Percentiles rank a stretch among this genome's conserved stretches.
Conservation (phyloP, 2,329 filamentous ascomycete genomes). For the Trichoderma gracile region DNA sequence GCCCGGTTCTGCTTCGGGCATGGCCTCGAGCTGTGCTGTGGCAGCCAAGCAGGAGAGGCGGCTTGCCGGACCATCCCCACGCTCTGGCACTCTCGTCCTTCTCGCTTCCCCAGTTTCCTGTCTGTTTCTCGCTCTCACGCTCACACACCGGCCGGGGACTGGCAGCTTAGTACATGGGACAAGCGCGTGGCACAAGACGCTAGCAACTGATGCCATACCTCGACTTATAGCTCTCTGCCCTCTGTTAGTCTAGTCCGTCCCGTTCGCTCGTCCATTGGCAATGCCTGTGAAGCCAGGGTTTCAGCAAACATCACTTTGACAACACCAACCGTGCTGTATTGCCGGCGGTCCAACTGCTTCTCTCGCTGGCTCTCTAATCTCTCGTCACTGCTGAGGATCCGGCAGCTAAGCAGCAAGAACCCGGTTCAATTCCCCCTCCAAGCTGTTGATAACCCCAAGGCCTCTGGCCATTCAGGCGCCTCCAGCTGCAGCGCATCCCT, state of each 20-base stretch:
- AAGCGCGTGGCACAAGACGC: background rate
- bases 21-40: background rate
- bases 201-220: background rate
- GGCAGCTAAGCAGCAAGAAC: slow-evolving; percentile 2
- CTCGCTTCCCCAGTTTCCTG: background rate
- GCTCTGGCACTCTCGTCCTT: background rate
- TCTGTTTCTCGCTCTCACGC: background rate
- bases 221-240: background rate
- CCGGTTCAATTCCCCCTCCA: background rate
- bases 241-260: background rate
- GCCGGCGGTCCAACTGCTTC: too few species aligned
- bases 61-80: slow-evolving; percentile 21
- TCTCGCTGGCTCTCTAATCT: background rate
- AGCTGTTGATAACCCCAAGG: slow-evolving; percentile 9
- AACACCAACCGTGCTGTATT: too few species aligned
- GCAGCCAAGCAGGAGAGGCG: background rate
- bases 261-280: too few species aligned
- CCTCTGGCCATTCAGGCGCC: slow-evolving; percentile 10
- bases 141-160: background rate
- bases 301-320: too few species aligned
- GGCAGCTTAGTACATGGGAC: background rate
- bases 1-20: slow-evolving; percentile 17
- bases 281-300: too few species aligned
- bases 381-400: background rate
- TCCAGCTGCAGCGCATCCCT: slow-evolving; percentile 22